A percentile compares a stretch with the other conserved stretches of the same genome.
These are phyloP conservation scores for Bathelium albidoporum DNA, from an alignment of 495 filamentous ascomycete genomes.

Conservation along the genomic window DNA sequence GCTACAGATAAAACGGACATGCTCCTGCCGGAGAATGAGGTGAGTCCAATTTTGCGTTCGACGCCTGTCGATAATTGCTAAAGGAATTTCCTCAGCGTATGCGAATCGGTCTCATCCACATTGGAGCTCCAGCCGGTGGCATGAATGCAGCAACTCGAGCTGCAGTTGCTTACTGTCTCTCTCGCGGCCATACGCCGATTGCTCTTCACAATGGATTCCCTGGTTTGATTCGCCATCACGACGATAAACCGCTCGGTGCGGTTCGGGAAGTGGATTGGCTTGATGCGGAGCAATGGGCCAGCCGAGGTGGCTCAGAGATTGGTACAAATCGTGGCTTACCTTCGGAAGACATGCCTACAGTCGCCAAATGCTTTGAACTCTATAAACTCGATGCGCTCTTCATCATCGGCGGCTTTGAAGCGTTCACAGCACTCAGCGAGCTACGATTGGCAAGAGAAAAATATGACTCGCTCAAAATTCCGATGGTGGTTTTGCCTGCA, in stretches of 20 bases:
- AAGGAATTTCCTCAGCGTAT: slow-evolving; percentile 50
- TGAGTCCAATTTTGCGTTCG: slow-evolving; percentile 27
- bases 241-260: slow-evolving; percentile 65
- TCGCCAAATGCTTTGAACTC: slow-evolving; percentile 74
- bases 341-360: slow-evolving; percentile 65
- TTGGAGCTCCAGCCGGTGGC: slow-evolving; percentile 95
- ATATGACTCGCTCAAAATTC: slow-evolving; percentile 82
- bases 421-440: slow-evolving; percentile 83
- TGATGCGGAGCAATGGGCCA: slow-evolving; percentile 92
- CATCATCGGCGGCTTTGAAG: slow-evolving; percentile 93
- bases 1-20: slow-evolving; percentile 53
- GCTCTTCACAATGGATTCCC: slow-evolving; percentile 97
- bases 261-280: slow-evolving; percentile 82
- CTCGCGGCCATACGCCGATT: slow-evolving; percentile 82
- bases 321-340: slow-evolving; percentile 93
- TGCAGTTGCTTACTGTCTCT: slow-evolving; percentile 88
- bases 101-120: slow-evolving; percentile 90
- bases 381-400: slow-evolving; percentile 88
- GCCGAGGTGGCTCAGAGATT: slow-evolving; percentile 93
- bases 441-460: slow-evolving; percentile 67
- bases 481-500: slow-evolving; percentile 85
- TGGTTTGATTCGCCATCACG: slow-evolving; percentile 83
- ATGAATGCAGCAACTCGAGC: slow-evolving; percentile 97
- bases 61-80: background rate
- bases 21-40: slow-evolving; percentile 61